A percentile compares a stretch with the other conserved stretches of the same genome.
phyloP scores from a whole-genome alignment of 1,139 yeast genomes.

The Lodderomyces parapsilosis region DNA sequence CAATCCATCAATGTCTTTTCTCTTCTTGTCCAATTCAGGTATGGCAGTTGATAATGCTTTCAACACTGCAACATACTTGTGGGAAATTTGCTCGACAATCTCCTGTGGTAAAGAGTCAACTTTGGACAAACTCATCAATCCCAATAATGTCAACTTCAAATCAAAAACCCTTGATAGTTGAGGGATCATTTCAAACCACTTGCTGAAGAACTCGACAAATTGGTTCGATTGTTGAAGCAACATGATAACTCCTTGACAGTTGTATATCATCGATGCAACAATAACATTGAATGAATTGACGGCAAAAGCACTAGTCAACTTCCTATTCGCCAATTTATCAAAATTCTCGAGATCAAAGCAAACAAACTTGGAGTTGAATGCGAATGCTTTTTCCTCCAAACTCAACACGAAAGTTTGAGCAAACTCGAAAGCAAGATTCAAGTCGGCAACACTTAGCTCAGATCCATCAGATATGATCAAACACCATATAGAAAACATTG shows the following conservation, averaged over 20 bases:
- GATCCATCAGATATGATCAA: conserved; percentile 33
- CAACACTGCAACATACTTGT: conserved; percentile 23
- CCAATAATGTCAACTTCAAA: conserved; percentile 70
- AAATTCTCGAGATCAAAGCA: conserved; percentile 22
- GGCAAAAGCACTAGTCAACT: conserved; percentile 13
- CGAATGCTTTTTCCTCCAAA: conserved; percentile 39
- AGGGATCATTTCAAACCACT: conserved; percentile 66
- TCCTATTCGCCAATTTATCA: conserved; percentile 7
- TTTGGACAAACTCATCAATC: conserved; percentile 52
- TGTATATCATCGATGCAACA: conserved; percentile 63
- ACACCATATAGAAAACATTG: conserved; percentile 33
- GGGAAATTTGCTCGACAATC: conserved; percentile 13
- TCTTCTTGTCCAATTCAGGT: conserved; percentile 58
- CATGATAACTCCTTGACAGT: conserved; percentile 53
- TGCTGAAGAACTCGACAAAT: conserved; percentile 52
- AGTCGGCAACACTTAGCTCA: conserved; percentile 49
- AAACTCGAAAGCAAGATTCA: conserved; percentile 50
- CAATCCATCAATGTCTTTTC: conserved; percentile 48
- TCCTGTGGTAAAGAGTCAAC: conserved; percentile 22
- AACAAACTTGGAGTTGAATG: conserved; percentile 41
- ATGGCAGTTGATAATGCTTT: conserved; percentile 71
- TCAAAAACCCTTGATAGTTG: conserved; percentile 75
- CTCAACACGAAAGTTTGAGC: conserved; percentile 56
- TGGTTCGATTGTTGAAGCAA: conserved; percentile 49
- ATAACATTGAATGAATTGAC: conserved; percentile 67